phyloP scores from a whole-genome alignment of 192 early-diverging fungal genomes.

The Dissophora globulifera region DNA sequence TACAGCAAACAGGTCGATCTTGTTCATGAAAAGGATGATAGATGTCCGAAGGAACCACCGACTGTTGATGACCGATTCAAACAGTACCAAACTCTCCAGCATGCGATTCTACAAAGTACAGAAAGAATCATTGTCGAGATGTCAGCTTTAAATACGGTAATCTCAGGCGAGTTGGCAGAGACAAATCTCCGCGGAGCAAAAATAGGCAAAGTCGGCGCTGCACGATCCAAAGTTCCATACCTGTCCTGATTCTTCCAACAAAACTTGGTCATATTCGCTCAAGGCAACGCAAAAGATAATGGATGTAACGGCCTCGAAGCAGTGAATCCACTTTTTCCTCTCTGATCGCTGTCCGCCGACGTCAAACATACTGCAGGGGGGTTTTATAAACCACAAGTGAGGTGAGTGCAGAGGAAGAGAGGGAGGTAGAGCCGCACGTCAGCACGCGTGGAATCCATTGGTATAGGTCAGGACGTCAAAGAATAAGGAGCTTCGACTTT shows the following conservation, averaged over 20 bases:
- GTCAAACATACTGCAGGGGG: slow-evolving; percentile 84
- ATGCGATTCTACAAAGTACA: slow-evolving; percentile 80
- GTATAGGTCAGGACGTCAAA: no score
- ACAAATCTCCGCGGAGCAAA: no score
- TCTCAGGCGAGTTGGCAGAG: no score
- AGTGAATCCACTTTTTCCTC: slow-evolving; percentile 89
- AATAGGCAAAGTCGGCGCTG: no score
- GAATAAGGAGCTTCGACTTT: no score
- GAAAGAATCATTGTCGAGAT: not conserved
- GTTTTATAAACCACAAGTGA: no score
- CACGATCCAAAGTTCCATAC: no score
- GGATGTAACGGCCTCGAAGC: slow-evolving; percentile 87
- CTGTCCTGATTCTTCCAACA: slow-evolving; percentile 84
- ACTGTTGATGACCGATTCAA: slow-evolving; percentile 93
- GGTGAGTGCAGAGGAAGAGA: no score
- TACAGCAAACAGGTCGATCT: slow-evolving; percentile 87
- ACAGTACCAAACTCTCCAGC: slow-evolving; percentile 89
- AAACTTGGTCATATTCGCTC: slow-evolving; percentile 93
- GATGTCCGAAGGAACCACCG: slow-evolving; percentile 92
- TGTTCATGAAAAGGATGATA: slow-evolving; percentile 95
- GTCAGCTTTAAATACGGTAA: no score
- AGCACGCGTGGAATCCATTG: no score
- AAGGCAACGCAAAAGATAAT: slow-evolving; percentile 95
- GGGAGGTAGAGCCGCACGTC: no score
- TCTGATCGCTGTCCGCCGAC: slow-evolving; percentile 89